Evolutionary conservation across 2,329 filamentous ascomycete genomes (phyloP).

Genomic region (Shiraia sp.): DNA sequence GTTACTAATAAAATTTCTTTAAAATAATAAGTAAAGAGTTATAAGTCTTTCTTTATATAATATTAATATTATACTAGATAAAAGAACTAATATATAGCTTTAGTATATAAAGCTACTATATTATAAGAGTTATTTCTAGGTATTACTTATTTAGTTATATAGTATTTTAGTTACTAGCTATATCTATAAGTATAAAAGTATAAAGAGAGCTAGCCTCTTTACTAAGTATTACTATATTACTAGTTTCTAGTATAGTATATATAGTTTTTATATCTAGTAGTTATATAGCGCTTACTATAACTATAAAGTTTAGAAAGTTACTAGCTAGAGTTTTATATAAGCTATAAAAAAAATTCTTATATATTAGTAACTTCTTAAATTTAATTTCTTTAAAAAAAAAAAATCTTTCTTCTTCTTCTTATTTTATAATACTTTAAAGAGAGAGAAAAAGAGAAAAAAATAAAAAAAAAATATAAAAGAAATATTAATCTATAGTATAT

Average conservation of each 20-base stretch:
- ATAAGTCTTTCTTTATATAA: too few species aligned
- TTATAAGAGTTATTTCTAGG: background rate
- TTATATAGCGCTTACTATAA: background rate
- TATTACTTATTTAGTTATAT: background rate
- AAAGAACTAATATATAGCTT: background rate
- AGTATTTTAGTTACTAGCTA: background rate
- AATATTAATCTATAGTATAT: too few species aligned
- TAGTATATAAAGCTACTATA: background rate
- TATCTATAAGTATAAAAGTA: background rate
- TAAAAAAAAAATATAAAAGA: too few species aligned
- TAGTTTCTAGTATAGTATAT: background rate
- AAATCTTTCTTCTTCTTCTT: background rate
- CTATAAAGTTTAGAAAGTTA: background rate
- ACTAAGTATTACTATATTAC: background rate
- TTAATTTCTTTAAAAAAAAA: too few species aligned
- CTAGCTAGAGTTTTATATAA: too few species aligned
- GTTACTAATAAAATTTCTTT: too few species aligned
- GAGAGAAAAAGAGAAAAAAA: too few species aligned
- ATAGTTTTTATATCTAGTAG: background rate
- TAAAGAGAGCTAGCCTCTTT: background rate
- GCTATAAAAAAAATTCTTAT: background rate
- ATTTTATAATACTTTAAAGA: background rate
- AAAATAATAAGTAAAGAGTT: too few species aligned
- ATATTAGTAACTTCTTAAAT: background rate
- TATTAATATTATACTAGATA: too few species aligned